A percentile compares a stretch with the other conserved stretches of the same genome.
These are phyloP conservation scores for Fusarium sp. DNA, from an alignment of 2,329 filamentous ascomycete genomes.

Conservation along the genomic window DNA sequence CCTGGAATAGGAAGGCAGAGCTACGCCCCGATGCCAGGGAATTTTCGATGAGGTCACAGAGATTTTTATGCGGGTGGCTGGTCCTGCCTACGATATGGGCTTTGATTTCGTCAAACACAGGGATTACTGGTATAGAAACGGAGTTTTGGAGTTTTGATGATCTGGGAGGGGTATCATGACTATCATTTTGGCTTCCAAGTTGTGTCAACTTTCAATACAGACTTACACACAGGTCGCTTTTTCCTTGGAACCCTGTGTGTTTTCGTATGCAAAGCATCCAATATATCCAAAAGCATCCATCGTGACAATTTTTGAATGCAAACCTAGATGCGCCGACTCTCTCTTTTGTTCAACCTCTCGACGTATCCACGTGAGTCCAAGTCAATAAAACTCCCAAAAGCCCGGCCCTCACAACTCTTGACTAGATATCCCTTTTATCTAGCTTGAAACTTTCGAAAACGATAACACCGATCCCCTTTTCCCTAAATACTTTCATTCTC, in stretches of 20 bases:
- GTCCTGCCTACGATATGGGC: not conserved
- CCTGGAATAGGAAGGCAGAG: conserved; percentile 47
- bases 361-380: conserved; percentile 35
- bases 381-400: conserved; percentile 43
- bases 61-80: not conserved
- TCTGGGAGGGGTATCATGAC: conserved; percentile 14
- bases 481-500: not conserved
- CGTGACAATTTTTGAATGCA: conserved; percentile 43
- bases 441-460: conserved; percentile 12
- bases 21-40: conserved; percentile 48
- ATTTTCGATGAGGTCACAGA: conserved; percentile 32
- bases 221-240: not conserved
- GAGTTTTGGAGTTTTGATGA: conserved; percentile 25
- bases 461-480: conserved; percentile 18
- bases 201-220: conserved; percentile 8
- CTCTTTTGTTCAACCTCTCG: conserved; percentile 40
- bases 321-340: conserved; percentile 43
- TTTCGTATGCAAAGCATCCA: conserved; percentile 12
- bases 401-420: conserved; percentile 15
- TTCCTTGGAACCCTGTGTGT: not conserved
- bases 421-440: conserved; percentile 8
- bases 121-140: conserved; percentile 8
- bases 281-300: conserved; percentile 27
- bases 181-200: conserved; percentile 7
- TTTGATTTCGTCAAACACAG: not conserved